phyloP scores from a whole-genome alignment of 2,329 filamentous ascomycete genomes.

The Cercospora nicotianae region DNA sequence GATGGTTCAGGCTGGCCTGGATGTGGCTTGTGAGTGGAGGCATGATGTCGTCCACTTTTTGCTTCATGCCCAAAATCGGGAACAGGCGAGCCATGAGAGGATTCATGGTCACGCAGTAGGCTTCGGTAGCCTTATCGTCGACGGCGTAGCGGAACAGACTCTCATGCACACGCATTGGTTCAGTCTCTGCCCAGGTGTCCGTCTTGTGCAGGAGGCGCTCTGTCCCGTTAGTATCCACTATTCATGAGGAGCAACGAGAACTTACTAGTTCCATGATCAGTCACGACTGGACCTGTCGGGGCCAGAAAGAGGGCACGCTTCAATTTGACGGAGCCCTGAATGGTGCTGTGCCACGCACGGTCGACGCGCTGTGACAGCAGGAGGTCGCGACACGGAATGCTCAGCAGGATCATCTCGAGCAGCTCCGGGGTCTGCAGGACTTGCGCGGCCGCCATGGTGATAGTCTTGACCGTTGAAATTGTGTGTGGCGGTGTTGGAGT shows the following conservation, averaged over 20 bases:
- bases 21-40: not conserved
- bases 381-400: not conserved
- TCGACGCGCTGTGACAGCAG: conserved; percentile 7
- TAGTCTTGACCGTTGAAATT: not conserved
- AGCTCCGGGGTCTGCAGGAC: conserved; percentile 8
- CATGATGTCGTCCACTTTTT: not conserved
- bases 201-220: not conserved
- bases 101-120: not conserved
- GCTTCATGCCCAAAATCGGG: not conserved
- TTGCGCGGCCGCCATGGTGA: not conserved
- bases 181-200: not conserved
- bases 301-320: not conserved
- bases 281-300: not conserved
- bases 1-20: not conserved
- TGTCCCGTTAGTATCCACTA: not conserved
- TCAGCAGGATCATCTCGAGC: conserved; percentile 8
- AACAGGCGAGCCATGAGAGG: not conserved
- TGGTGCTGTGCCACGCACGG: not conserved
- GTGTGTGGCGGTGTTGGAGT: not conserved
- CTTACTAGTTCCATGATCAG: not conserved
- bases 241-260: not conserved
- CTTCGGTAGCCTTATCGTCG: not conserved
- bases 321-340: not conserved
- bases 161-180: too few species aligned
- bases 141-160: not conserved